Evolutionary conservation across 352 stramenopile species (phyloP).

Genomic region (Phytophthora macrochlamydospora): DNA sequence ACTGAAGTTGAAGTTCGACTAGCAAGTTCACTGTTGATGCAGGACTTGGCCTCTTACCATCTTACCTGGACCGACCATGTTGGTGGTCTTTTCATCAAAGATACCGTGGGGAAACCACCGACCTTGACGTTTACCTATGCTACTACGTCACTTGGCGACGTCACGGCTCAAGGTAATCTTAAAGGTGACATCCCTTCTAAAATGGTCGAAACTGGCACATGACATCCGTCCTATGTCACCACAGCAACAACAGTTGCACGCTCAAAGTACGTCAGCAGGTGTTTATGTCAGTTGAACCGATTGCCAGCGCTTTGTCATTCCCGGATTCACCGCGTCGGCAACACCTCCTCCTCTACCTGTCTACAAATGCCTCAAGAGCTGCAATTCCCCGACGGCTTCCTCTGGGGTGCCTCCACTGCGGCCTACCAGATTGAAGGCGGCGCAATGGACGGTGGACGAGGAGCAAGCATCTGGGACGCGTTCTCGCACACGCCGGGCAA

Average conservation of each 20-base stretch:
- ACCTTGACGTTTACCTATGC: not conserved
- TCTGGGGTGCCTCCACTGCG: slow-evolving; percentile 88
- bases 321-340: slow-evolving; percentile 5
- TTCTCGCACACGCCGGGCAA: slow-evolving; percentile 77
- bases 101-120: not conserved
- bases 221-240: not conserved
- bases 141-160: not conserved
- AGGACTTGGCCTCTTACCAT: too few relatives aligned
- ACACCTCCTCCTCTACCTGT: not conserved
- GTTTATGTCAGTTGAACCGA: not conserved
- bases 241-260: slow-evolving; percentile 11
- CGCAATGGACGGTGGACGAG: slow-evolving; percentile 79
- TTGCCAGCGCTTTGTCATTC: slow-evolving; percentile 9
- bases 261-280: not conserved
- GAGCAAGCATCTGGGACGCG: slow-evolving; percentile 90
- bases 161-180: not conserved
- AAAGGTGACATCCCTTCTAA: not conserved
- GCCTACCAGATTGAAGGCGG: slow-evolving; percentile 94
- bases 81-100: too few relatives aligned
- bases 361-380: slow-evolving; percentile 32
- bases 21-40: too few relatives aligned
- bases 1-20: too few relatives aligned
- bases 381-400: slow-evolving; percentile 65
- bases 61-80: too few relatives aligned
- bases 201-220: not conserved